Evolutionary conservation across 2,329 filamentous ascomycete genomes (phyloP).

Genomic region (Neobulgaria alba): DNA sequence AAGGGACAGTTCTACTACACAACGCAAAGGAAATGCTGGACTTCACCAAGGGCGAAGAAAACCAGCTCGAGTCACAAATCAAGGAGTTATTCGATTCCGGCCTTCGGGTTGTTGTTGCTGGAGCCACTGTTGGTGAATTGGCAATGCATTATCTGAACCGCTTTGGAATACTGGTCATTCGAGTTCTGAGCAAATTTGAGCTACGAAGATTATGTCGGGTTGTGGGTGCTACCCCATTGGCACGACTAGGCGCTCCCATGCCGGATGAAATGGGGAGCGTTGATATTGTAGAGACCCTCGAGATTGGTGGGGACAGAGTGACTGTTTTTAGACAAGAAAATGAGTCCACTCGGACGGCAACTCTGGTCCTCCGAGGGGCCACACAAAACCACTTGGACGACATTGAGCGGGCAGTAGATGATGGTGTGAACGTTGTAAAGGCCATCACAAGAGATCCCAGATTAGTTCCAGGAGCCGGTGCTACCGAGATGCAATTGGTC

Average conservation of each 20-base stretch:
- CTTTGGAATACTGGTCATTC: constrained; percentile 91
- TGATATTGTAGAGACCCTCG: constrained; percentile 91
- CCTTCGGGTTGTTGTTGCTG: constrained; percentile 82
- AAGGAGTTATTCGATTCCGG: constrained; percentile 96
- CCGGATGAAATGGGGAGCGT: constrained; percentile 98
- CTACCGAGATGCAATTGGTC: constrained; percentile 87
- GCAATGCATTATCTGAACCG: constrained; percentile 97
- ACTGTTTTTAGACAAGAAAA: constrained; percentile 97
- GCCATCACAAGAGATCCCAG: constrained; percentile 90
- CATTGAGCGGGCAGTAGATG: constrained; percentile 91
- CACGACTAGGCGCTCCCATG: constrained; percentile 93
- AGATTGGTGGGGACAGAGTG: constrained; percentile 95
- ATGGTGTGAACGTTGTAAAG: constrained; percentile 97
- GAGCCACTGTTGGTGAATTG: constrained; percentile 88
- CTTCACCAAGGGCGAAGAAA: constrained; percentile 95
- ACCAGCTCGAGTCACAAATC: constrained; percentile 79
- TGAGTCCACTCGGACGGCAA: constrained; percentile 85
- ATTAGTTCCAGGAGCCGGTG: constrained; percentile 87
- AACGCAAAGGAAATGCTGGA: constrained; percentile 98
- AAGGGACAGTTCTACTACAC: constrained; percentile 92
- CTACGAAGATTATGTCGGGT: constrained; percentile 90
- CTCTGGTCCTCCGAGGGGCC: constrained; percentile 85
- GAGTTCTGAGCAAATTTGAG: constrained; percentile 97
- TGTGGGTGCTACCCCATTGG: constrained; percentile 91
- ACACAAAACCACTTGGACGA: constrained; percentile 98